Percentiles rank a stretch among this genome's conserved stretches.
Conservation (phyloP, 192 early-diverging fungal species). For the Umbelopsis sp. region DNA sequence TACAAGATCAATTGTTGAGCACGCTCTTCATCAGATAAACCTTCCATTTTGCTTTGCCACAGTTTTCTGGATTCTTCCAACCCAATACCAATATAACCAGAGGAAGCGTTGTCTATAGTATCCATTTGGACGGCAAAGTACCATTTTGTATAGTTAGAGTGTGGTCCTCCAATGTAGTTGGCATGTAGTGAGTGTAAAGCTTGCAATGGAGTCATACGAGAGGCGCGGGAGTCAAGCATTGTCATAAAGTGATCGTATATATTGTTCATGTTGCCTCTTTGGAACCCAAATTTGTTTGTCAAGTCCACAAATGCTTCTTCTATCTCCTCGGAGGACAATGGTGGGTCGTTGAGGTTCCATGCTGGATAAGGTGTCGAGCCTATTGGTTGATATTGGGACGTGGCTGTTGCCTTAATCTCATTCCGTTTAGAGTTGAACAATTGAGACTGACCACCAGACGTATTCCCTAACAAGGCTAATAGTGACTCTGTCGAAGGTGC, state of each 20-base stretch:
- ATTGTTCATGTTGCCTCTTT: slow-evolving; percentile 65
- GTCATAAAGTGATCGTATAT: slow-evolving; percentile 67
- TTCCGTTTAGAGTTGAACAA: not conserved
- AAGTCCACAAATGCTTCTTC: slow-evolving; percentile 58
- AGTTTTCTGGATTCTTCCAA: slow-evolving; percentile 39
- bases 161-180: slow-evolving; percentile 67
- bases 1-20: slow-evolving; percentile 61
- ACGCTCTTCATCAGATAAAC: slow-evolving; percentile 58
- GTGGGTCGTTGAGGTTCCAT: slow-evolving; percentile 17
- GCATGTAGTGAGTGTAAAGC: slow-evolving; percentile 65
- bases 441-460: not conserved
- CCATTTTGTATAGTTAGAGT: slow-evolving; percentile 71
- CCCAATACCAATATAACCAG: slow-evolving; percentile 2
- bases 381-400: not conserved
- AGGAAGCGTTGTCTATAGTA: slow-evolving; percentile 37
- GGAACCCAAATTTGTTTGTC: slow-evolving; percentile 61
- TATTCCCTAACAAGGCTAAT: slow-evolving; percentile 62
- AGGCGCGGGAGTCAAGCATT: slow-evolving; percentile 64
- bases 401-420: not conserved
- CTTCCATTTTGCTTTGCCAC: slow-evolving; percentile 63
- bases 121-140: slow-evolving; percentile 69
- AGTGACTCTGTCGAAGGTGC: slow-evolving; percentile 75
- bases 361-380: slow-evolving; percentile 15
- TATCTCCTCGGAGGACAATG: slow-evolving; percentile 37
- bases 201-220: slow-evolving; percentile 64